A percentile compares a stretch with the other conserved stretches of the same genome.
phyloP scores from a whole-genome alignment of 179 eudicot species.

The Gypsophila paniculata region DNA sequence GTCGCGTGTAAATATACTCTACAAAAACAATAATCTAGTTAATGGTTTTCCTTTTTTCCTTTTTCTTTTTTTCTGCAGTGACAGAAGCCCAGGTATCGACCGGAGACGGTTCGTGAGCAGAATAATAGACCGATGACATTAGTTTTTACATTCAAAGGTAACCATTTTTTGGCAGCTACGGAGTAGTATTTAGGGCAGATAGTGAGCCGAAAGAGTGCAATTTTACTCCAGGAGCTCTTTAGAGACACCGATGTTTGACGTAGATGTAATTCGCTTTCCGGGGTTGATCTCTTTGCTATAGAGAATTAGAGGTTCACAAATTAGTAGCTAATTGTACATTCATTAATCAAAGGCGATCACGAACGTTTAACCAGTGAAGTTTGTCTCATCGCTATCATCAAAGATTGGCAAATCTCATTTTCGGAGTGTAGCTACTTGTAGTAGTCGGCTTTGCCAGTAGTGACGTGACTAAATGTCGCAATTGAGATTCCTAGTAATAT shows the following conservation, averaged over 20 bases:
- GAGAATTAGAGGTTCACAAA: conserved; percentile 14
- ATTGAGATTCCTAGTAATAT: not conserved
- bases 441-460: conserved; percentile 7
- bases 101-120: conserved; percentile 16
- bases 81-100: conserved; percentile 19
- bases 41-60: too few relatives aligned
- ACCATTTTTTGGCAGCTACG: conserved; percentile 10
- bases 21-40: too few relatives aligned
- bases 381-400: not conserved
- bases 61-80: not conserved
- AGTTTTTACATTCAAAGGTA: conserved; percentile 19
- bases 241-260: not conserved
- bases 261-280: not conserved
- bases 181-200: conserved; percentile 10
- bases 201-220: conserved; percentile 12
- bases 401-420: conserved; percentile 6
- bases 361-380: conserved; percentile 6
- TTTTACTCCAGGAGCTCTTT: conserved; percentile 11
- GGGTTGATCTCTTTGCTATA: conserved; percentile 7
- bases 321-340: conserved; percentile 27
- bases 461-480: not conserved
- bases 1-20: too few relatives aligned
- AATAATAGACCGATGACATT: not conserved
- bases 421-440: conserved; percentile 2
- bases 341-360: conserved; percentile 11